Evolutionary conservation across 257 asterid genomes (phyloP).

Genomic region (Striga asiatica): DNA sequence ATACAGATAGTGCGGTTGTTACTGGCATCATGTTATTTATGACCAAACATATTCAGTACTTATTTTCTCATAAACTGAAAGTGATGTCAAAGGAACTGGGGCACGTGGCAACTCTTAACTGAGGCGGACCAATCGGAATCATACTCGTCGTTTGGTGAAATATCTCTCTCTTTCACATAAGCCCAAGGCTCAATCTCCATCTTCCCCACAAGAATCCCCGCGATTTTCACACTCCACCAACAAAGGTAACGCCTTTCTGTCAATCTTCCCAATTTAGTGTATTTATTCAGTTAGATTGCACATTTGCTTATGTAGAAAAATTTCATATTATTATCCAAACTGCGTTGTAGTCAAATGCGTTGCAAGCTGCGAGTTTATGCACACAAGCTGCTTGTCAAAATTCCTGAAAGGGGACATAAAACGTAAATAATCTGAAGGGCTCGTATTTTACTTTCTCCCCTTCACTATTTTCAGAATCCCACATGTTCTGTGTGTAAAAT

Average conservation of each 20-base stretch:
- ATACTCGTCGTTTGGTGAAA: neutral
- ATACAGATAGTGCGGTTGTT: no score
- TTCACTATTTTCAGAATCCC: neutral
- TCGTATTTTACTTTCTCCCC: no score
- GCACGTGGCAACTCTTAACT: no score
- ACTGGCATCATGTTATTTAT: no score
- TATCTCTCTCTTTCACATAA: neutral
- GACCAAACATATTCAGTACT: no score
- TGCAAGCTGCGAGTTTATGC: neutral
- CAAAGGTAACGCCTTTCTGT: neutral
- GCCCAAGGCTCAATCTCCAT: constrained; percentile 1
- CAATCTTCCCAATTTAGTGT: neutral
- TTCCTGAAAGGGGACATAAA: neutral
- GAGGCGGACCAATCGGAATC: no score
- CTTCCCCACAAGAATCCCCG: neutral
- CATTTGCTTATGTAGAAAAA: no score
- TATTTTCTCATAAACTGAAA: no score
- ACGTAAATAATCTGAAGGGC: no score
- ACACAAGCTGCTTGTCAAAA: constrained; percentile 20
- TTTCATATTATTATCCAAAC: no score
- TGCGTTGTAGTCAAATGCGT: neutral
- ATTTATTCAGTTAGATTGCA: neutral
- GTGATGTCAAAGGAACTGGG: no score
- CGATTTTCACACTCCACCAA: neutral
- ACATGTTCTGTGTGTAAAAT: no score